These are phyloP conservation scores for Aspergillus persii DNA, from an alignment of 2,329 filamentous ascomycete genomes.

Conservation along the genomic window DNA sequence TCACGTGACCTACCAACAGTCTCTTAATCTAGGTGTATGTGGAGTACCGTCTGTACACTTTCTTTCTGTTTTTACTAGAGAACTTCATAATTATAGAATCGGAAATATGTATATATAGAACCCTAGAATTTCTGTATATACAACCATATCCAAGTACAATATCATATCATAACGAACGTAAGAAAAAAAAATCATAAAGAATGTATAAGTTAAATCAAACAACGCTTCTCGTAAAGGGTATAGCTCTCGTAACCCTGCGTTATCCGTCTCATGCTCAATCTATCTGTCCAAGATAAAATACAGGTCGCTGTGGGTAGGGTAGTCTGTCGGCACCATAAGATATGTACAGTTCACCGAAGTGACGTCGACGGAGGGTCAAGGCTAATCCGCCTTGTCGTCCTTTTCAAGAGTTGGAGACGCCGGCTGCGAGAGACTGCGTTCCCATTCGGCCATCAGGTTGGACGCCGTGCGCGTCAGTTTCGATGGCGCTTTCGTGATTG, in stretches of 20 bases:
- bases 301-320: too few relatives aligned
- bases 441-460: constrained; percentile 87
- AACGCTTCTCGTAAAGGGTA: constrained; percentile 29
- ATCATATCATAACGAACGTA: neutral
- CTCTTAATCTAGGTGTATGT: too few relatives aligned
- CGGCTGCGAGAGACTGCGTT: constrained; percentile 64
- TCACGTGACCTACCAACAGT: constrained; percentile 21
- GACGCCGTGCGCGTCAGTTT: constrained; percentile 81
- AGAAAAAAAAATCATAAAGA: constrained; percentile 8
- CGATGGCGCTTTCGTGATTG: constrained; percentile 68
- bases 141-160: too few relatives aligned
- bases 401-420: constrained; percentile 23
- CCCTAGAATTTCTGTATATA: too few relatives aligned
- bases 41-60: too few relatives aligned
- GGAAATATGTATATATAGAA: too few relatives aligned
- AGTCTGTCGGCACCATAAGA: constrained; percentile 2
- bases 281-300: constrained; percentile 10
- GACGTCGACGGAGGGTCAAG: neutral
- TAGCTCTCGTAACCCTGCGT: constrained; percentile 34
- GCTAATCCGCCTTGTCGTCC: constrained; percentile 33
- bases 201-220: constrained; percentile 10
- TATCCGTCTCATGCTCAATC: constrained; percentile 22
- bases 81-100: too few relatives aligned
- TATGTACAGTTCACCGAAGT: constrained; percentile 19
- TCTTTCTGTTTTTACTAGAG: too few relatives aligned